Percentiles rank a stretch among this genome's conserved stretches.
Evolutionary conservation across 208 protist genomes (phyloP).

Genomic region (Porcisia hertigi): DNA sequence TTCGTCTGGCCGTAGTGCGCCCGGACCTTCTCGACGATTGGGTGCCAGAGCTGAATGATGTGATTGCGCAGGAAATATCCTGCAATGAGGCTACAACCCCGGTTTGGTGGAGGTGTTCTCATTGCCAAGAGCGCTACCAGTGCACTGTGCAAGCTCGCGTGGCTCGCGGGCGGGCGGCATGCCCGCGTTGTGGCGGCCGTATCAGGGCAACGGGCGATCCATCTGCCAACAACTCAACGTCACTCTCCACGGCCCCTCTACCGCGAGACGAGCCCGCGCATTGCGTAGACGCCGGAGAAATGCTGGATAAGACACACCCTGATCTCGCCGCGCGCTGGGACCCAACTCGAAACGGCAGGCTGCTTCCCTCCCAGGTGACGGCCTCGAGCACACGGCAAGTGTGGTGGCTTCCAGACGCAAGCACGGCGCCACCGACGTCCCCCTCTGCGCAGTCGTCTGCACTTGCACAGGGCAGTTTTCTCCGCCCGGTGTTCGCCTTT

Average conservation of each 20-base stretch:
- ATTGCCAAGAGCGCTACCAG: conserved; percentile 52
- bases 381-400: conserved; percentile 48
- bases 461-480: conserved; percentile 29
- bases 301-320: conserved; percentile 55
- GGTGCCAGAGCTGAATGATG: conserved; percentile 80
- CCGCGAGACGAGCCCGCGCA: neutral
- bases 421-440: neutral
- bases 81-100: conserved; percentile 23
- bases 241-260: neutral
- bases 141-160: conserved; percentile 59
- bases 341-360: conserved; percentile 42
- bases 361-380: conserved; percentile 51
- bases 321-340: conserved; percentile 56
- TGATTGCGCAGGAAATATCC: conserved; percentile 51
- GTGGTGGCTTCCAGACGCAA: conserved; percentile 55
- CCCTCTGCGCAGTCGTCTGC: neutral
- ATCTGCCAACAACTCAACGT: neutral
- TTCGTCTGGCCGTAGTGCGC: conserved; percentile 64
- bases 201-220: neutral
- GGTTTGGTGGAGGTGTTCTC: conserved; percentile 62
- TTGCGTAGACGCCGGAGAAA: neutral
- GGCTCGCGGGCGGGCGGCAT: conserved; percentile 32
- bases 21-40: conserved; percentile 82
- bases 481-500: conserved; percentile 63
- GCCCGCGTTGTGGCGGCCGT: conserved; percentile 45